These are phyloP conservation scores for Mayamaea pseudoterrestris DNA, from an alignment of 108 stramenopile genomes.

Conservation along the genomic window DNA sequence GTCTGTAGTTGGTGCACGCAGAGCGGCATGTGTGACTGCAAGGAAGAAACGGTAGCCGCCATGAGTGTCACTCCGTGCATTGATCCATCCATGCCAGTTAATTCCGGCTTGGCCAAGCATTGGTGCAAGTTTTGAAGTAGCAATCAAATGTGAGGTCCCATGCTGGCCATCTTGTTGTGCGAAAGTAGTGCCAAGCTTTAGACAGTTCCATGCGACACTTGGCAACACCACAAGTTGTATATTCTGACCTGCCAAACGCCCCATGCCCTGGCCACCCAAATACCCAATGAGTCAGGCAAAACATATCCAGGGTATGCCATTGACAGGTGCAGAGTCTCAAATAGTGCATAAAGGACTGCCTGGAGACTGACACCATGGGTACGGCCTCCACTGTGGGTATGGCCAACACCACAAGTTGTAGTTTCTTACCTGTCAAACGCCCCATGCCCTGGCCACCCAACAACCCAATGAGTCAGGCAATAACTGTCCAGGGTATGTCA, in stretches of 20 bases:
- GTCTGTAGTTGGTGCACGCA: constrained; percentile 89
- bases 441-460: too few species aligned
- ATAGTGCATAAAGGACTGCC: constrained; percentile 87
- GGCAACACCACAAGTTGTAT: constrained; percentile 64
- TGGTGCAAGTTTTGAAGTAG: constrained; percentile 24
- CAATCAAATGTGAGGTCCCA: constrained; percentile 61
- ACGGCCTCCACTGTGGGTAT: constrained; percentile 72
- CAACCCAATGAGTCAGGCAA: too few species aligned
- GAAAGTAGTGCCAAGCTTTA: constrained; percentile 37
- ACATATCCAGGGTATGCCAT: constrained; percentile 67
- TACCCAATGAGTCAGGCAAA: too few species aligned
- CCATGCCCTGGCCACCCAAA: too few species aligned
- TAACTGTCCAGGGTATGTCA: too few species aligned
- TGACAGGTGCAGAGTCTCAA: constrained; percentile 67
- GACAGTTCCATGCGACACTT: constrained; percentile 67
- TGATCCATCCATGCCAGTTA: not conserved
- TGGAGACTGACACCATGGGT: constrained; percentile 46
- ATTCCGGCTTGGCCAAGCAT: constrained; percentile 2
- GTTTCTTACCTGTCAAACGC: too few species aligned
- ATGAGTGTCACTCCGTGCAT: constrained; percentile 25
- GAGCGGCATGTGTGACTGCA: constrained; percentile 83
- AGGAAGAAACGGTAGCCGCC: constrained; percentile 54
- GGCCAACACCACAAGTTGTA: too few species aligned
- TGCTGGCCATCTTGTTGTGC: constrained; percentile 11
- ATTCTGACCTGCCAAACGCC: constrained; percentile 81